Percentiles rank a stretch among this genome's conserved stretches.
Conservation (phyloP, 495 filamentous ascomycete species). For the Apiosordaria backusii region DNA sequence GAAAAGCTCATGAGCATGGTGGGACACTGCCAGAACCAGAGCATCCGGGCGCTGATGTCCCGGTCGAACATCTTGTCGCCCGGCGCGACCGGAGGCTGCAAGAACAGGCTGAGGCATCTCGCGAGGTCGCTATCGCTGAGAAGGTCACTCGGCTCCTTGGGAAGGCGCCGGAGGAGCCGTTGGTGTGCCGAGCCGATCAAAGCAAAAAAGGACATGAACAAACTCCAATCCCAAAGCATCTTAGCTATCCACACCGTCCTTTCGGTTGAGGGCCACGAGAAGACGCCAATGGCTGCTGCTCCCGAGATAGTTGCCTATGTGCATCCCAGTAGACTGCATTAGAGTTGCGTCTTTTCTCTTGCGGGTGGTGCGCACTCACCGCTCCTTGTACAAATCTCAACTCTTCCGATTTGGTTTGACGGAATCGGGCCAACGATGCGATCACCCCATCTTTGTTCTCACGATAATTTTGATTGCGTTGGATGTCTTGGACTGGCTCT, state of each 20-base stretch:
- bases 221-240: neutral
- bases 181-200: neutral
- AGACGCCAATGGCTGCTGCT: neutral
- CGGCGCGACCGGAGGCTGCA: neutral
- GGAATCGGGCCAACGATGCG: neutral
- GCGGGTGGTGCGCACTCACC: neutral
- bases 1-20: neutral
- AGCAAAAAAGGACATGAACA: neutral
- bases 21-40: neutral
- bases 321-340: neutral
- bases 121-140: neutral
- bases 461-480: neutral
- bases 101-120: neutral
- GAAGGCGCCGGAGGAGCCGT: neutral
- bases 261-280: neutral
- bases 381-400: neutral
- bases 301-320: neutral
- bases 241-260: neutral
- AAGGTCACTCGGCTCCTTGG: neutral
- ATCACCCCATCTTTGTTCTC: neutral
- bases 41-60: neutral
- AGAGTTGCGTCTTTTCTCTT: no score
- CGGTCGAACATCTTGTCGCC: neutral
- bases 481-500: neutral
- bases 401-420: neutral